Evolutionary conservation across 371 early-diverging fungal genomes (phyloP).

Genomic region (Rhizomucor pusillus): DNA sequence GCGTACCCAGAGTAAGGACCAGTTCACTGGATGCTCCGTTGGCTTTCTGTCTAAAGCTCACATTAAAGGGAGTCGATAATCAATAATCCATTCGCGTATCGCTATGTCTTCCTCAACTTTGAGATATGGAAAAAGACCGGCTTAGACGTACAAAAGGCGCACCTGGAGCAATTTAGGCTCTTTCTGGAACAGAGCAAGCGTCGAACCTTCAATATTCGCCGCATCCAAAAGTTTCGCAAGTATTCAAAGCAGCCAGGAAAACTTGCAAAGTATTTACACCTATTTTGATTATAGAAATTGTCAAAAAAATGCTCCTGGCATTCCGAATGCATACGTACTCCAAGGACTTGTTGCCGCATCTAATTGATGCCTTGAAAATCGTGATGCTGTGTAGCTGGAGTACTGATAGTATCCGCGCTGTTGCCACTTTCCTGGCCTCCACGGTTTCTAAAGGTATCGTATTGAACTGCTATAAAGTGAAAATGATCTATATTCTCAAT

Average conservation of each 20-base stretch:
- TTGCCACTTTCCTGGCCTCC: constrained; percentile 69
- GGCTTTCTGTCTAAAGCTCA: not conserved
- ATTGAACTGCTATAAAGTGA: too few species aligned
- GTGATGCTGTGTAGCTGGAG: constrained; percentile 60
- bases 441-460: constrained; percentile 65
- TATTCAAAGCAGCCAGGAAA: constrained; percentile 5
- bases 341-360: constrained; percentile 50
- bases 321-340: constrained; percentile 62
- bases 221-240: constrained; percentile 65
- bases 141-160: constrained; percentile 57
- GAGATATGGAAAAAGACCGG: constrained; percentile 69
- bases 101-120: constrained; percentile 67
- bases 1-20: constrained; percentile 51
- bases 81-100: constrained; percentile 65
- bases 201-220: constrained; percentile 57
- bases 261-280: not conserved
- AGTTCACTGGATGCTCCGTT: not conserved
- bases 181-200: constrained; percentile 61
- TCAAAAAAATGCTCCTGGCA: constrained; percentile 62
- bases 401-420: constrained; percentile 61
- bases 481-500: too few species aligned
- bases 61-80: constrained; percentile 55
- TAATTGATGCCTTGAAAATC: constrained; percentile 56
- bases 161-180: constrained; percentile 62
- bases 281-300: constrained; percentile 39